phyloP scores from a whole-genome alignment of 2,329 filamentous ascomycete genomes.

The Aspergillus brunneoviolaceus region DNA sequence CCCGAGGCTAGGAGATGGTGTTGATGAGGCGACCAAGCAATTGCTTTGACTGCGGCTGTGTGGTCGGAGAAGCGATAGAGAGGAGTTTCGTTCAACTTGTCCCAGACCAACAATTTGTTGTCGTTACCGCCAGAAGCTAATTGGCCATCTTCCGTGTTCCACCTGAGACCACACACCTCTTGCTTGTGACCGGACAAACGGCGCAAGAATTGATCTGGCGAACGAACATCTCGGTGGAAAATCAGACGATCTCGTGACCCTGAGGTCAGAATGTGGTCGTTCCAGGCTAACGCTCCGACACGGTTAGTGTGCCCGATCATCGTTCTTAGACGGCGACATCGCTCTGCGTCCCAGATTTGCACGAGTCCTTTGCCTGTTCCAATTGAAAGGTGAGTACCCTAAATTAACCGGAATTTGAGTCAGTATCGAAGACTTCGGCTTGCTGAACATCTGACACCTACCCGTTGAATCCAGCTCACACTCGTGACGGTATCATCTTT shows the following conservation, averaged over 20 bases:
- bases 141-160: slow-evolving; percentile 95
- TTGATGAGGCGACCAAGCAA: slow-evolving; percentile 96
- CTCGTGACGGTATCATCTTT: slow-evolving; percentile 93
- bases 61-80: slow-evolving; percentile 94
- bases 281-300: slow-evolving; percentile 94
- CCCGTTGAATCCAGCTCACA: slow-evolving; percentile 95
- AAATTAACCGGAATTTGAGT: slow-evolving; percentile 10
- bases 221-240: slow-evolving; percentile 91
- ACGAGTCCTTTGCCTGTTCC: slow-evolving; percentile 92
- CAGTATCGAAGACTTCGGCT: background rate
- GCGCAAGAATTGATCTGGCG: slow-evolving; percentile 83
- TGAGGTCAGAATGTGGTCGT: slow-evolving; percentile 94
- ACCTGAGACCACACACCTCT: slow-evolving; percentile 93
- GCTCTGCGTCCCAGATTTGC: slow-evolving; percentile 96
- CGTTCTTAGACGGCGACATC: slow-evolving; percentile 77
- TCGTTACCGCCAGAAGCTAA: slow-evolving; percentile 95
- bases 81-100: slow-evolving; percentile 88
- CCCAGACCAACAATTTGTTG: slow-evolving; percentile 99
- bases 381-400: slow-evolving; percentile 90
- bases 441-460: slow-evolving; percentile 32
- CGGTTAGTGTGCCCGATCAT: slow-evolving; percentile 96
- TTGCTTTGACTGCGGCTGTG: slow-evolving; percentile 93
- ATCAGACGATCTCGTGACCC: slow-evolving; percentile 91
- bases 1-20: slow-evolving; percentile 91
- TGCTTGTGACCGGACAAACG: slow-evolving; percentile 94